Percentiles rank a stretch among this genome's conserved stretches.
These are phyloP conservation scores for Bifiguratus adelaidae DNA, from an alignment of 192 early-diverging fungal genomes.

Conservation along the genomic window DNA sequence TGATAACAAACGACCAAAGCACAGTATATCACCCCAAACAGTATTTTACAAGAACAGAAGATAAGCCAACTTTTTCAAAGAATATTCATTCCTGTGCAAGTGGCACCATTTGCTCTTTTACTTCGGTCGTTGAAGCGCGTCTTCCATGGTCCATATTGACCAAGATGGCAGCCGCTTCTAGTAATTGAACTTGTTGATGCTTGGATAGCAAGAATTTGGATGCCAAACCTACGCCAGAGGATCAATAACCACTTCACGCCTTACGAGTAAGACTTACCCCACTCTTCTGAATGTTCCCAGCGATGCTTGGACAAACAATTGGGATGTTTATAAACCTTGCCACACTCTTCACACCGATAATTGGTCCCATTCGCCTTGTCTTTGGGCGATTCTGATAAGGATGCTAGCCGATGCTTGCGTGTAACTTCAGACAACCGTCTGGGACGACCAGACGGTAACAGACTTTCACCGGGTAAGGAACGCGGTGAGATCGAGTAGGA, in stretches of 20 bases:
- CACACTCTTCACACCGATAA: conserved; percentile 41
- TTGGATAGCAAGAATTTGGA: conserved; percentile 46
- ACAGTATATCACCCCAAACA: too few relatives aligned
- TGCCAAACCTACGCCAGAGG: too few relatives aligned
- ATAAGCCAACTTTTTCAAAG: too few relatives aligned
- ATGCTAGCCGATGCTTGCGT: conserved; percentile 4
- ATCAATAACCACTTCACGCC: too few relatives aligned
- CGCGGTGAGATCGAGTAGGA: background rate
- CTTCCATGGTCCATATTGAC: conserved; percentile 29
- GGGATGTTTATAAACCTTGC: conserved; percentile 53
- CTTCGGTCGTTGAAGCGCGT: too few relatives aligned
- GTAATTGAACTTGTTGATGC: conserved; percentile 57
- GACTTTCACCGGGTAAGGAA: conserved; percentile 1
- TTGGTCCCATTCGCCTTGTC: background rate
- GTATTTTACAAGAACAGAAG: too few relatives aligned
- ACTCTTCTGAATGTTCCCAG: conserved; percentile 59
- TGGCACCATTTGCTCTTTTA: too few relatives aligned
- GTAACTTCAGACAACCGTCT: conserved; percentile 6
- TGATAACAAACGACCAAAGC: too few relatives aligned
- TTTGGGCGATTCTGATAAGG: conserved; percentile 8
- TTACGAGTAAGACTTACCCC: too few relatives aligned
- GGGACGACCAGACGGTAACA: conserved; percentile 4
- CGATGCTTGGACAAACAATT: conserved; percentile 54
- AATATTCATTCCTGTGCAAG: too few relatives aligned
- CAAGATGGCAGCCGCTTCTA: conserved; percentile 55